Base-by-base conservation (phyloP, 768 basidiomycete species). In the Termitomyces sp. region DNA sequence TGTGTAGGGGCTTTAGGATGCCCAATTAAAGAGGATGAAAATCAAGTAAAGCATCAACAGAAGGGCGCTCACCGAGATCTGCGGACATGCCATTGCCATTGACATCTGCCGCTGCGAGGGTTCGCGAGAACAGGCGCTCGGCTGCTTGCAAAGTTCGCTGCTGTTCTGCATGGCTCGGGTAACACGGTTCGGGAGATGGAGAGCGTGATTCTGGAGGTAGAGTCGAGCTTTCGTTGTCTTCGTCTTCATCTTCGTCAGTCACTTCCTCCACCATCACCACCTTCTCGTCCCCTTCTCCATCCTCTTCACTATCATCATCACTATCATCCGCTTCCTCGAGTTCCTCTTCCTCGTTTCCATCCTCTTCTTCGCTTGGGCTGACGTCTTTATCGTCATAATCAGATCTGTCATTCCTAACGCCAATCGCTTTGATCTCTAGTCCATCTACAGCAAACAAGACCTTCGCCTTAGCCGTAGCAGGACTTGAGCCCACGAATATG, bases 381-480 rank as follows among this genome's bases (percentile, higher is more conserved):
- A 65, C 65, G 47, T 40, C 65, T 56, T 63, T 65, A 36, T 60
- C 57, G 3, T 50, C 64, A 8, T 66, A 63, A 1, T 69, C 68
- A 9, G 32, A 57, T 4, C 63, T 68, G 58, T 76, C 73, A 53
- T 74, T 72, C 38, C 74, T 67, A 47, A 68, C 56, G 0, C 81
- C 78, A 77, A 78, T 77, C 5, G 76, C 63, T 40, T 71, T 84
- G 17, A 78, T 76, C 60, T 88, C 84, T 8, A 92, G 69, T 0
- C 86, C 86, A 69, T 91, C 84, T 3, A 92, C 76, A 0, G 79
- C 86, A 17, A 88, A 76, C 15, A 91, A 70, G 1, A 91, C 81
- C 62, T 80, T 80, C 1, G 86, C 78, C 64, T 81, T 87, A 2
- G 89, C 81, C 0, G 86, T 79, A 14, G 82, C 81, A 4, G 86